These are phyloP conservation scores for Ophidiomyces ophidiicola DNA, from an alignment of 2,329 filamentous ascomycete species.

Conservation along the genomic window DNA sequence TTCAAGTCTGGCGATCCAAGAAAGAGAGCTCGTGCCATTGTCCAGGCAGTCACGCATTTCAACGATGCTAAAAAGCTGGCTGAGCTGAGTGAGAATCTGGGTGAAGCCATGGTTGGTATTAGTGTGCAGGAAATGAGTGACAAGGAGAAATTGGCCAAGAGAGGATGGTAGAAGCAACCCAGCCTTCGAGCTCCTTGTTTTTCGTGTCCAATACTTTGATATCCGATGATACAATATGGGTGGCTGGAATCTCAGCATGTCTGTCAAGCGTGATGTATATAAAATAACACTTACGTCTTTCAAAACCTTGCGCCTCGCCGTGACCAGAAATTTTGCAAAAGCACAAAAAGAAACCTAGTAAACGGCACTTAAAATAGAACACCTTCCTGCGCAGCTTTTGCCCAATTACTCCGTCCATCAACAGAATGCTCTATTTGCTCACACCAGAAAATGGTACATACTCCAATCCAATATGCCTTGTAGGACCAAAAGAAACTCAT, in stretches of 20 bases:
- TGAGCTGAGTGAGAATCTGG: constrained; percentile 73
- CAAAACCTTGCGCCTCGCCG: too few relatives aligned
- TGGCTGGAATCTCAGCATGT: constrained; percentile 1
- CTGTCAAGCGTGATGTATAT: constrained; percentile 4
- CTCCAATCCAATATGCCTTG: neutral
- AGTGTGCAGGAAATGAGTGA: constrained; percentile 69
- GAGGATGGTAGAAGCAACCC: constrained; percentile 61
- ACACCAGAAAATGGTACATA: neutral
- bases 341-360: neutral
- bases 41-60: constrained; percentile 85
- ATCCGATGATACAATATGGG: constrained; percentile 6
- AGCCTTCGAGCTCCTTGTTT: neutral
- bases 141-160: constrained; percentile 67
- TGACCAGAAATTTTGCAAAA: neutral
- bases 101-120: constrained; percentile 97
- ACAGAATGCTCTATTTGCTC: neutral
- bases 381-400: neutral
- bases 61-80: constrained; percentile 74
- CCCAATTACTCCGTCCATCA: neutral
- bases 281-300: neutral
- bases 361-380: constrained; percentile 3
- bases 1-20: constrained; percentile 92
- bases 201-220: neutral
- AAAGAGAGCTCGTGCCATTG: constrained; percentile 85
- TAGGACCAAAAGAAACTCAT: constrained; percentile 17